Evolutionary conservation across 2,329 filamentous ascomycete genomes (phyloP).

Genomic region (Claviceps arundinis): DNA sequence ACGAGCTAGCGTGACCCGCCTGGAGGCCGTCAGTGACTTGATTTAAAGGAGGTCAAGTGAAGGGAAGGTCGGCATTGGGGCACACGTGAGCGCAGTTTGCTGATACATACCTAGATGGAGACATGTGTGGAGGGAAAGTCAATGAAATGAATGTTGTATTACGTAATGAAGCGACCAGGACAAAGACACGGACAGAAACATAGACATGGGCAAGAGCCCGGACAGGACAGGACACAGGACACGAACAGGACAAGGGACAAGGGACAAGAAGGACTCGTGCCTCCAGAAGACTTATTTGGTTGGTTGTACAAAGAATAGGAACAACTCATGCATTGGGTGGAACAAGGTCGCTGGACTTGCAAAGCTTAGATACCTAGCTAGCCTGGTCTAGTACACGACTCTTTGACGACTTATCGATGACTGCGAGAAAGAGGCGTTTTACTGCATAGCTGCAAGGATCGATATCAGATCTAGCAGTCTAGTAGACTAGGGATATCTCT

Average conservation of each 20-base stretch:
- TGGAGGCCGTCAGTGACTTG: conserved; percentile 2
- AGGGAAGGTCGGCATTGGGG: background rate
- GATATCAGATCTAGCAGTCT: too few species aligned
- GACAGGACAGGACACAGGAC: background rate
- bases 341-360: too few species aligned
- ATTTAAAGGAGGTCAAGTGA: background rate
- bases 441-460: too few species aligned
- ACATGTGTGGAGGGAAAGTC: background rate
- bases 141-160: background rate
- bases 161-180: background rate
- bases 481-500: too few species aligned
- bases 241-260: background rate
- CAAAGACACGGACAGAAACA: background rate
- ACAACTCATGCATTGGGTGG: background rate
- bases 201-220: background rate
- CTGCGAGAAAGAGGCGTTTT: too few species aligned
- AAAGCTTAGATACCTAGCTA: too few species aligned
- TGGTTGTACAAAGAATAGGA: background rate
- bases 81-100: too few species aligned
- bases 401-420: too few species aligned
- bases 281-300: background rate
- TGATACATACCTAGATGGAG: background rate
- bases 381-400: too few species aligned
- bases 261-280: background rate
- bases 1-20: conserved; percentile 18